phyloP scores from a whole-genome alignment of 2,329 filamentous ascomycete species.

The Beauveria australis region DNA sequence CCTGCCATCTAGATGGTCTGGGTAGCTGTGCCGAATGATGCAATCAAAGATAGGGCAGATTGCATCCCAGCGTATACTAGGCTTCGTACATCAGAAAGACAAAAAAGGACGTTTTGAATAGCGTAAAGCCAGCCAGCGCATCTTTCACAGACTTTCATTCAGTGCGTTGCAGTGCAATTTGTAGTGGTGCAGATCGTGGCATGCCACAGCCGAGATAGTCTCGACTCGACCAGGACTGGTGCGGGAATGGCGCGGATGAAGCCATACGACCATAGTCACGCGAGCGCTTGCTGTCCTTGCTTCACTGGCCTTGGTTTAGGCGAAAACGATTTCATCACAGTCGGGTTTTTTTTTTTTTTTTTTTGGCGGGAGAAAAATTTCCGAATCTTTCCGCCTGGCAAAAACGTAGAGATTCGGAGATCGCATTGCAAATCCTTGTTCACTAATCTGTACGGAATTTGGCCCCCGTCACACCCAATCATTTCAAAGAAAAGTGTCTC shows the following conservation, averaged over 20 bases:
- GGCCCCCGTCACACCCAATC: not conserved
- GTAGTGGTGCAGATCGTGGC: not conserved
- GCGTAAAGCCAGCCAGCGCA: not conserved
- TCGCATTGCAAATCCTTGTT: not conserved
- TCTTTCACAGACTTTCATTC: not conserved
- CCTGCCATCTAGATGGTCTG: not conserved
- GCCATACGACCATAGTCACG: not conserved
- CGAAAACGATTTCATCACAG: too few species aligned
- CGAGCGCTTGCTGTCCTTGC: not conserved
- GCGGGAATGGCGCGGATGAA: not conserved
- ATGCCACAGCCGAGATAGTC: not conserved
- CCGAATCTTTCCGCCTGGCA: not conserved
- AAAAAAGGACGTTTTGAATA: not conserved
- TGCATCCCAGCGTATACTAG: not conserved
- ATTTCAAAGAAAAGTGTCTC: not conserved
- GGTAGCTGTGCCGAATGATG: not conserved
- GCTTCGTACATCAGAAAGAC: not conserved
- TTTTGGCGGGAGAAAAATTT: too few species aligned
- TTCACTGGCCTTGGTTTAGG: too few species aligned
- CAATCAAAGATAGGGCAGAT: not conserved
- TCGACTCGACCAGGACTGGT: not conserved
- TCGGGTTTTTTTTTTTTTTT: too few species aligned
- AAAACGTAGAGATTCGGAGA: not conserved
- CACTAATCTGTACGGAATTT: not conserved
- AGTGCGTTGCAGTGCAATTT: not conserved